Evolutionary conservation across 306 rosid species (phyloP), one percentile per base, ranked within the genome.

Genomic region (Canavalia gladiata): DNA sequence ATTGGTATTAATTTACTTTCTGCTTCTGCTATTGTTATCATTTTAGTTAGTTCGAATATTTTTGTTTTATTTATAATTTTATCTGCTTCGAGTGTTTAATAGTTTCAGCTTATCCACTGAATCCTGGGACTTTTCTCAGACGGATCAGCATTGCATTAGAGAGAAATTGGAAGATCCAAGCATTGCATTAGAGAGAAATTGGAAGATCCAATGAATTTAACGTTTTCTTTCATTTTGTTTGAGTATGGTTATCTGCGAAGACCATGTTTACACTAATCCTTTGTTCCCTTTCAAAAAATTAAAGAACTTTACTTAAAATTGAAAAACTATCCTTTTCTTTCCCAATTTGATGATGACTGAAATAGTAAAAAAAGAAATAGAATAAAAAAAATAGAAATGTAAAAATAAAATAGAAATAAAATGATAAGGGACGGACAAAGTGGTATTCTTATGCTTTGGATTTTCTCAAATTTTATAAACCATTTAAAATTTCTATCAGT

Each of bases 101-200:
- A 51, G 84, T 81, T 81, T 81, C 84, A 12, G 47, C 58, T 8
- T 51, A 72, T 65, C 84, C 79, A 41, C 28, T 81, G 10, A 63
- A 68, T 30, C 59, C 68, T 30, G 79, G 49, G 37, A 81, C 84
- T 37, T 71, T 78, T 59, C 78, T 80, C 28, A 4, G 72, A 7
- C 72, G 72, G 3, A 59, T 79, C 33, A 58, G 66, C 47, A 51
- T 60, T 37, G 47, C 78, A 39, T 71, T 80, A 31, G 78, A 72
- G 84, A 62, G 57, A 31, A 60, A 54, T 4, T 63, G 72, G 78
- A 80, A 80, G 55, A 80, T 71, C 11, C 37, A 39, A 7, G 66
- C 47, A 51, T 60, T 37, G 47, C 78, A 39, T 71, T 80, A 31
- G 78, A 72, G 84, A 62, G 57, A 31, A 60, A 54, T 4, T 63